These are phyloP conservation scores for Rhytidhysteron rufulum DNA, from an alignment of 2,329 filamentous ascomycete genomes.

Conservation along the genomic window DNA sequence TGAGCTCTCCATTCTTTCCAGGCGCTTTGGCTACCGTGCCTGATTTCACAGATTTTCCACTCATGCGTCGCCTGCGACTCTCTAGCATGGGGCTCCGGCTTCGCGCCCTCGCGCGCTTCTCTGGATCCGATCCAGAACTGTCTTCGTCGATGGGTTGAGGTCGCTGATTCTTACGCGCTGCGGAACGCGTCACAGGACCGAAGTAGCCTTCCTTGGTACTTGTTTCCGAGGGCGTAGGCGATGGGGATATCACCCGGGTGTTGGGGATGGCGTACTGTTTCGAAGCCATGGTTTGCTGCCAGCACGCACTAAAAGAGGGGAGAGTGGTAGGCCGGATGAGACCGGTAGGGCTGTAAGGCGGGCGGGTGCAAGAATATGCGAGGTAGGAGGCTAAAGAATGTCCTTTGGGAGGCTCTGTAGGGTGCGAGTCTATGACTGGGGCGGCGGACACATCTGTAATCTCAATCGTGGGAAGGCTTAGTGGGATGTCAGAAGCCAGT, in stretches of 20 bases:
- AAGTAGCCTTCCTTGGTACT: conserved; percentile 60
- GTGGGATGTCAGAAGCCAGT: conserved; percentile 11
- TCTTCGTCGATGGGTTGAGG: conserved; percentile 60
- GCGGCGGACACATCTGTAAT: conserved; percentile 19
- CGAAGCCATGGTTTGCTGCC: conserved; percentile 41
- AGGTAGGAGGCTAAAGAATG: conserved; percentile 20
- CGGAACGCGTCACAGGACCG: conserved; percentile 74
- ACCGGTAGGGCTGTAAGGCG: conserved; percentile 48
- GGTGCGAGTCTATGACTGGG: conserved; percentile 1
- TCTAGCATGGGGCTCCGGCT: conserved; percentile 63
- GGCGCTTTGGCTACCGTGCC: conserved; percentile 46
- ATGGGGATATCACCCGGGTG: conserved; percentile 85
- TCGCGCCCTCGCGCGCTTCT: conserved; percentile 61
- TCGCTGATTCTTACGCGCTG: conserved; percentile 60
- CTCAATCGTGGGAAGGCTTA: conserved; percentile 12
- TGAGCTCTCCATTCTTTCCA: conserved; percentile 35
- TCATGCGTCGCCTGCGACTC: conserved; percentile 45
- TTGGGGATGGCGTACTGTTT: conserved; percentile 61
- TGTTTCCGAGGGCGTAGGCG: conserved; percentile 54
- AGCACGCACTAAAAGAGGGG: conserved; percentile 51
- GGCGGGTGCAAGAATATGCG: conserved; percentile 20
- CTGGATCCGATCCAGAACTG: conserved; percentile 52
- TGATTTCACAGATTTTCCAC: too few species aligned
- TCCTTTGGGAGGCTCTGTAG: conserved; percentile 8
- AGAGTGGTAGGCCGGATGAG: conserved; percentile 55